Evolutionary conservation across 768 basidiomycete species (phyloP).

Genomic region (Tulasnella sp.): DNA sequence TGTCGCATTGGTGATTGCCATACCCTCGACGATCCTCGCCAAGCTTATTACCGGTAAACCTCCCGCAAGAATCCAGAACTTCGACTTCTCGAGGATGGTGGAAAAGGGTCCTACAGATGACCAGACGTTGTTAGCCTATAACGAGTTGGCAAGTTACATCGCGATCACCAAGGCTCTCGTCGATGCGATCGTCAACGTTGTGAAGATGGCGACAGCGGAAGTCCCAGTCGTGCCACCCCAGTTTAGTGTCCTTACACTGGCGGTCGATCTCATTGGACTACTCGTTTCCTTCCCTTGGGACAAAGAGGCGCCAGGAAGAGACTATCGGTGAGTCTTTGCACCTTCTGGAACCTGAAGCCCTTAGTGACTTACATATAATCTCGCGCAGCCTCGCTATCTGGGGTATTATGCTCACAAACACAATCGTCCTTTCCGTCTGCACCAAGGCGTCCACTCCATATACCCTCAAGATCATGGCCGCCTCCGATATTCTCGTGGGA

Average conservation of each 20-base stretch:
- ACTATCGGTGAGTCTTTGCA: not conserved
- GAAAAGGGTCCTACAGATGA: constrained; percentile 20
- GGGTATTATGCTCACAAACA: not conserved
- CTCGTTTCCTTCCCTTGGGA: not conserved
- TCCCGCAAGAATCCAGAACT: not conserved
- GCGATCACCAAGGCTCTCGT: constrained; percentile 16
- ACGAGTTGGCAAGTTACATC: constrained; percentile 28
- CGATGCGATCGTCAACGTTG: not conserved
- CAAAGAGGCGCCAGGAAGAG: constrained; percentile 6
- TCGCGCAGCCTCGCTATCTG: not conserved
- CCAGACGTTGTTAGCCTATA: not conserved
- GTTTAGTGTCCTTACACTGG: not conserved
- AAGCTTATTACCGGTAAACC: constrained; percentile 21
- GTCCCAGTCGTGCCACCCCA: not conserved
- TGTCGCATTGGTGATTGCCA: constrained; percentile 2
- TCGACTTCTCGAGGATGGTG: constrained; percentile 23
- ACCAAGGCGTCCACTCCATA: not conserved
- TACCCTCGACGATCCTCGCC: constrained; percentile 18
- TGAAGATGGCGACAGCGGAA: constrained; percentile 1
- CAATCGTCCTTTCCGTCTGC: not conserved
- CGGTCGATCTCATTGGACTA: not conserved
- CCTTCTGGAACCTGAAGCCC: not conserved
- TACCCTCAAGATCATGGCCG: not conserved
- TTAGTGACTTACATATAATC: not conserved
- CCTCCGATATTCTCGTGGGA: not conserved